phyloP scores from a whole-genome alignment of 495 filamentous ascomycete genomes.

The Tuber melanosporum region DNA sequence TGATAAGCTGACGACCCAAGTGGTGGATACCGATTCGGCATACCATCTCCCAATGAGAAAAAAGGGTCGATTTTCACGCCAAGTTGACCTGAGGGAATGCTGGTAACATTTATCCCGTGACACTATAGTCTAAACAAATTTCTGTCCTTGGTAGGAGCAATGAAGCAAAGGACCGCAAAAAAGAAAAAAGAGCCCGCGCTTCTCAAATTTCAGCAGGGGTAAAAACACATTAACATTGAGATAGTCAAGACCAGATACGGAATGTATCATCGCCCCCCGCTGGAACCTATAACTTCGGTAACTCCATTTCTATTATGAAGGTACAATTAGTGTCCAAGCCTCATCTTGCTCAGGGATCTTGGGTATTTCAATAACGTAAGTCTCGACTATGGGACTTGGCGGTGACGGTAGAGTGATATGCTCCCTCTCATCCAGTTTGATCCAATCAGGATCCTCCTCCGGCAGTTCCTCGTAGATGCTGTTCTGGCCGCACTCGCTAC shows the following conservation, averaged over 20 bases:
- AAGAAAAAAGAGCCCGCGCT: background rate
- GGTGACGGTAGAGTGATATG: background rate
- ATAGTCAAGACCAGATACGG: background rate
- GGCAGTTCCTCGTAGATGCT: background rate
- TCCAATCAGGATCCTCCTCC: background rate
- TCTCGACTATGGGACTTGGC: background rate
- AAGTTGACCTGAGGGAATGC: background rate
- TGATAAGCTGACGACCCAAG: background rate
- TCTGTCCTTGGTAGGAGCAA: background rate
- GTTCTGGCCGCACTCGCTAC: background rate
- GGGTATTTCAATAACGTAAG: background rate
- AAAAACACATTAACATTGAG: background rate
- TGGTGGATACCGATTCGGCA: background rate
- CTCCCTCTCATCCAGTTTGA: background rate
- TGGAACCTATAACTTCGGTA: background rate
- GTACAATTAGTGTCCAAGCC: background rate
- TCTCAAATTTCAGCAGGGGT: background rate
- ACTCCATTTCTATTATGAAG: background rate
- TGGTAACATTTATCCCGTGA: background rate
- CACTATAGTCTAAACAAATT: background rate
- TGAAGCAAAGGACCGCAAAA: background rate
- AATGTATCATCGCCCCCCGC: background rate
- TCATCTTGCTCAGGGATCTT: background rate
- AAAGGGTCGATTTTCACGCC: background rate
- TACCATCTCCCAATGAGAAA: background rate